These are phyloP conservation scores for Nothophoma quercina DNA, from an alignment of 2,329 filamentous ascomycete genomes.

Conservation along the genomic window DNA sequence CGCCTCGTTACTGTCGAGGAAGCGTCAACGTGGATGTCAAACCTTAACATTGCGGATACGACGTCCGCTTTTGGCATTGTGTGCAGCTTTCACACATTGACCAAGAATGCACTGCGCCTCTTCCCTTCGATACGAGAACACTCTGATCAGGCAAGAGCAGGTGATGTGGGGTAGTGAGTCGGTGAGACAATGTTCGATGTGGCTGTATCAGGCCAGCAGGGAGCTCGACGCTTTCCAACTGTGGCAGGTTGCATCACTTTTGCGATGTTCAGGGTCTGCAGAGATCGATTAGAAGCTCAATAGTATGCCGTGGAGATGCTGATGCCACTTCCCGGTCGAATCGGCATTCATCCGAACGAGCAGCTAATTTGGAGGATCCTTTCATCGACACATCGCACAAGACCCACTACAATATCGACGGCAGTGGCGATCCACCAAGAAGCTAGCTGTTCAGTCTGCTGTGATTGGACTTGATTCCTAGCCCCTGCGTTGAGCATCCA, in stretches of 20 bases:
- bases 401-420: constrained; percentile 4
- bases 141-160: constrained; percentile 17
- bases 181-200: constrained; percentile 31
- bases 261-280: background rate
- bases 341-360: constrained; percentile 7
- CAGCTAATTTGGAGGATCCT: background rate
- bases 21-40: constrained; percentile 30
- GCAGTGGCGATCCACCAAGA: background rate
- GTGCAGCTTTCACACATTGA: constrained; percentile 22
- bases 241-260: constrained; percentile 19
- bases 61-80: constrained; percentile 22
- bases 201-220: constrained; percentile 29
- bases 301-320: constrained; percentile 3
- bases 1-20: constrained; percentile 22
- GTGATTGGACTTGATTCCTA: background rate
- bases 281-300: constrained; percentile 6
- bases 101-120: constrained; percentile 18
- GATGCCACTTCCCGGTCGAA: constrained; percentile 2
- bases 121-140: constrained; percentile 15
- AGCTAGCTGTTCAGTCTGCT: background rate
- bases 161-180: constrained; percentile 29
- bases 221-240: constrained; percentile 16
- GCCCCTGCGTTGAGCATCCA: constrained; percentile 8
- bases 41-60: constrained; percentile 30
- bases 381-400: constrained; percentile 11